Base-by-base conservation (phyloP, 2,329 filamentous ascomycete genomes). In the Cladosporium sp. region DNA sequence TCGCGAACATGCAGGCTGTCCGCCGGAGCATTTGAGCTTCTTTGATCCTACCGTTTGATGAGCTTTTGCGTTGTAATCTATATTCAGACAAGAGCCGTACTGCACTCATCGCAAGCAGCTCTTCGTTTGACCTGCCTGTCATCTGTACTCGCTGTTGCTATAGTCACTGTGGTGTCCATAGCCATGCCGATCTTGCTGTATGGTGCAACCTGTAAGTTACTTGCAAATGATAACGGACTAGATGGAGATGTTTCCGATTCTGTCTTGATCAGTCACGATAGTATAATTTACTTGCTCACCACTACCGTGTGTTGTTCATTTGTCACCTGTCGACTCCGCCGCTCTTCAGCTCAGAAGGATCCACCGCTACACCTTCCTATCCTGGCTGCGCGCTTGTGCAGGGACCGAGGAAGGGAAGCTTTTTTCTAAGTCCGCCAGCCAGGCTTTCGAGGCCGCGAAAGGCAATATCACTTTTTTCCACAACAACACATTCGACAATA, bases 21-120 rank as follows among this genome's bases (percentile, higher is more conserved):
- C 76, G 32, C 81, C 79, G 1, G 78, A 78, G 71, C 83, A 85
- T 73, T 83, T 84, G 54, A 84, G 70, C 71, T 85, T 85, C 67
- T 81, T 79, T 18, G 74, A 75, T 62, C 82, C 81, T 83, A 62
- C 67, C 26, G 18, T 47, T 26, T 21, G 10, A 47, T 57, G 38
- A 57, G n/a, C 26, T 47, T 64, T n/a, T 38, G 51, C 18, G 21
- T 30, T 38, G 14, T 1, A 47, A 18, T 11, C 12, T 2, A 24
- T 30, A 28, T 18, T 21, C 14, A 21, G 10, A 12, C 11, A 34
- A 18, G 60, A 55, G 32, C 64, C 77, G 60, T 75, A 77, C 79
- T 73, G 71, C 79, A 81, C 65, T 79, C 78, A 60, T 81, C 79
- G 69, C 79, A 81, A 26, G 79, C 79, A 54, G 64, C 57, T 24